Evolutionary conservation across 768 basidiomycete species (phyloP).

Genomic region (Boletus vermiculosoides): DNA sequence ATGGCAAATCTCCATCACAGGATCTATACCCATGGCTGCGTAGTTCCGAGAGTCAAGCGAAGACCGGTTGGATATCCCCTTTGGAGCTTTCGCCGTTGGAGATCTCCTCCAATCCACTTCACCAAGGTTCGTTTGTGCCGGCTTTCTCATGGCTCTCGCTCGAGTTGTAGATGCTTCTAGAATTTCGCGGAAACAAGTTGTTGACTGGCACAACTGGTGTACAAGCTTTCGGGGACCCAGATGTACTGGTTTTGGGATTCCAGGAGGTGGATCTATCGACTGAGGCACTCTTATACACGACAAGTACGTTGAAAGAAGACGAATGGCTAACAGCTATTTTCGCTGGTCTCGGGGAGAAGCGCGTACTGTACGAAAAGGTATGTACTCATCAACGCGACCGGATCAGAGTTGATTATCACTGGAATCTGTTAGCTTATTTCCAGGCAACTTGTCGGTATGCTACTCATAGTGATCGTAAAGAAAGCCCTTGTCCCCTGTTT

Average conservation of each 20-base stretch:
- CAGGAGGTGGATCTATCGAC: conserved; percentile 80
- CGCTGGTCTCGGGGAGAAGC: conserved; percentile 69
- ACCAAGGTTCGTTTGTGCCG: conserved; percentile 19
- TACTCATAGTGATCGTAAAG: conserved; percentile 68
- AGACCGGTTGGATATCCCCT: conserved; percentile 34
- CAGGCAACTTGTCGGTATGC: conserved; percentile 81
- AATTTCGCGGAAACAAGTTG: background rate
- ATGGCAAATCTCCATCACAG: conserved; percentile 71
- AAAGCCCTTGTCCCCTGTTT: conserved; percentile 51
- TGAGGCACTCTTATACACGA: conserved; percentile 72
- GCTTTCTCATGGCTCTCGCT: background rate
- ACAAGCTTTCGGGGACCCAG: conserved; percentile 46
- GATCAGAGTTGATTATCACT: background rate
- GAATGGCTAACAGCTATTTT: conserved; percentile 67
- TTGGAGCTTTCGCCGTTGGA: conserved; percentile 39
- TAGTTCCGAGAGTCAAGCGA: conserved; percentile 10
- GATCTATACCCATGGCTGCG: conserved; percentile 69
- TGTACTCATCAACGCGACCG: background rate
- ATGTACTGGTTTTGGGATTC: conserved; percentile 73
- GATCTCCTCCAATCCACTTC: conserved; percentile 19
- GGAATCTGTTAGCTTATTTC: conserved; percentile 53
- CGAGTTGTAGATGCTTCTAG: conserved; percentile 7
- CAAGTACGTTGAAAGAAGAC: conserved; percentile 62
- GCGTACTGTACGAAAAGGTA: conserved; percentile 66
- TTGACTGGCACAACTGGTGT: conserved; percentile 9